A percentile compares a stretch with the other conserved stretches of the same genome.
phyloP scores from a whole-genome alignment of 352 stramenopile species.

The Globisporangium uncinulatum region DNA sequence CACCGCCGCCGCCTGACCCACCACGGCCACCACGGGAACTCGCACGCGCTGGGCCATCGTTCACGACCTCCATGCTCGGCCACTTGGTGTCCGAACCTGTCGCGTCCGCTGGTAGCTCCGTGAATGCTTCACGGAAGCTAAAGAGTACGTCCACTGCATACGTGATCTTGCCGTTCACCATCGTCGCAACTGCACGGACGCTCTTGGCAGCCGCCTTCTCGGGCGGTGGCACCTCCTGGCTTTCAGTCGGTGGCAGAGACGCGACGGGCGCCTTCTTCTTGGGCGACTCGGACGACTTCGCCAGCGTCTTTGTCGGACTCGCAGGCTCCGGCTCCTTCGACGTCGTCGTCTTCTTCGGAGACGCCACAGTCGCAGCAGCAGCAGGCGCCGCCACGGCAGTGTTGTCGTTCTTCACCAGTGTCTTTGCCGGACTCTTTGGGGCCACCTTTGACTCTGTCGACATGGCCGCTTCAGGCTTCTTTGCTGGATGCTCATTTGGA shows the following conservation, averaged over 20 bases:
- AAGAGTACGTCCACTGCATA: slow-evolving; percentile 58
- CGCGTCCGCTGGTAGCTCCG: slow-evolving; percentile 36
- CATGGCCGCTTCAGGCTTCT: slow-evolving; percentile 9
- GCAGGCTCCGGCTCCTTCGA: slow-evolving; percentile 9
- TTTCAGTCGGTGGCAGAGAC: slow-evolving; percentile 9
- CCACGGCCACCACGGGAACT: slow-evolving; percentile 34
- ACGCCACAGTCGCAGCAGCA: background rate
- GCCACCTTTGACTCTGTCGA: slow-evolving; percentile 10
- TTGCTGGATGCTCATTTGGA: background rate
- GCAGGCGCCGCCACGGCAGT: background rate
- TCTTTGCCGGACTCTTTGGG: slow-evolving; percentile 10
- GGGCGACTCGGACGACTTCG: slow-evolving; percentile 11
- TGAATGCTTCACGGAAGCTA: slow-evolving; percentile 56
- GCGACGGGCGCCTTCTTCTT: slow-evolving; percentile 13
- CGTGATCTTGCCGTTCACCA: slow-evolving; percentile 35
- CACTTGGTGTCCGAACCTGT: slow-evolving; percentile 39
- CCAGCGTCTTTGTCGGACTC: slow-evolving; percentile 6
- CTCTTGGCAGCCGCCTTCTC: slow-evolving; percentile 16
- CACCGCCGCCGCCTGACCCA: slow-evolving; percentile 19
- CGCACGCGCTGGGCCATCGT: slow-evolving; percentile 42
- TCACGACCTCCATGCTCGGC: slow-evolving; percentile 66
- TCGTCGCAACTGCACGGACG: slow-evolving; percentile 27
- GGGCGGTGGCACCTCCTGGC: background rate
- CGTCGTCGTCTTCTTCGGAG: background rate
- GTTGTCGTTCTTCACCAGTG: slow-evolving; percentile 5